phyloP scores from a whole-genome alignment of 129 eudicot species.

The Lactuca saligna region DNA sequence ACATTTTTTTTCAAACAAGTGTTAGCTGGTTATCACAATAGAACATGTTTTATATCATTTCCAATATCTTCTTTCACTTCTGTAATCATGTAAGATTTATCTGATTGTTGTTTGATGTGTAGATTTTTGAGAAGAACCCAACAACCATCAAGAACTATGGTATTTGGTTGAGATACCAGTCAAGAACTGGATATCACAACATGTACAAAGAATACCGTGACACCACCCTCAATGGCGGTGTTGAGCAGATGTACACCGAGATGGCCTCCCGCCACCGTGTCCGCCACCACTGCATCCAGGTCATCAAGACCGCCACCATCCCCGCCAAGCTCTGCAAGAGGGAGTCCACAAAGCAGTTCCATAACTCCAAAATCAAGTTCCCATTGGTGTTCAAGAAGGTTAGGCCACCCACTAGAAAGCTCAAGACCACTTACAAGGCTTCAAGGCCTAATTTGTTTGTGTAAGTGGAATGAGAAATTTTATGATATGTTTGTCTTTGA shows the following conservation, averaged over 20 bases:
- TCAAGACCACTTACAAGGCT: slow-evolving; percentile 97
- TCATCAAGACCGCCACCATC: slow-evolving; percentile 90
- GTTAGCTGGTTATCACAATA: too few species aligned
- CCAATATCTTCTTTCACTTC: too few species aligned
- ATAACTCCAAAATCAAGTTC: slow-evolving; percentile 82
- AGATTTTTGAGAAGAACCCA: slow-evolving; percentile 89
- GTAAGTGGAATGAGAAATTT: slow-evolving; percentile 21
- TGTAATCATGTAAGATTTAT: too few species aligned
- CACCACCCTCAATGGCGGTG: slow-evolving; percentile 74
- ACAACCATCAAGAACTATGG: slow-evolving; percentile 90
- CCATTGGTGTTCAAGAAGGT: slow-evolving; percentile 84
- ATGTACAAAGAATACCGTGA: slow-evolving; percentile 98
- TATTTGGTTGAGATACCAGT: slow-evolving; percentile 88
- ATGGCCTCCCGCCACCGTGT: slow-evolving; percentile 99
- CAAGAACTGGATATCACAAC: slow-evolving; percentile 89
- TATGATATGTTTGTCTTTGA: slow-evolving; percentile 11
- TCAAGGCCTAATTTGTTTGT: slow-evolving; percentile 86
- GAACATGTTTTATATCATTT: too few species aligned
- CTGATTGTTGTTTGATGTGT: not conserved
- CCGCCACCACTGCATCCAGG: slow-evolving; percentile 81
- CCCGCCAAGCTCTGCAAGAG: slow-evolving; percentile 94
- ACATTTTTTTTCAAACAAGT: too few species aligned
- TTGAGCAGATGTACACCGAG: slow-evolving; percentile 96
- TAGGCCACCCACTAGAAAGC: slow-evolving; percentile 88
- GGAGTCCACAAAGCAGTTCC: slow-evolving; percentile 92